Evolutionary conservation across 306 rosid species (phyloP).

Genomic region (Sophora flavescens): DNA sequence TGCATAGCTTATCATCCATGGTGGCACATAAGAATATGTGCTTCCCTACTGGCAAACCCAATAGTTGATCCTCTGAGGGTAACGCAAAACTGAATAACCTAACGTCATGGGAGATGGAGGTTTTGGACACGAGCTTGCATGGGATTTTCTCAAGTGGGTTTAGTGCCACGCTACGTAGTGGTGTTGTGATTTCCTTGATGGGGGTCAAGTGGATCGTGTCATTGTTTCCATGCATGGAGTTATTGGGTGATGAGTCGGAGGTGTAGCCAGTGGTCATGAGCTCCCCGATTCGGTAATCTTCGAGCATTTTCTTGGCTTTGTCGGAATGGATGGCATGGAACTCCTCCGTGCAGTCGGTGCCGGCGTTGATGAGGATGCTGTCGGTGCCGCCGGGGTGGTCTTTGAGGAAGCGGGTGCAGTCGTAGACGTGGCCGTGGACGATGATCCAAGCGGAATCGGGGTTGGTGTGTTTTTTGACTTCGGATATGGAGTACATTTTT

Average conservation of each 20-base stretch:
- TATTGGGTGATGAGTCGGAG: conserved; percentile 71
- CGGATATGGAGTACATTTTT: conserved; percentile 59
- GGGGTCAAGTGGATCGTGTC: conserved; percentile 53
- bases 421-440: conserved; percentile 74
- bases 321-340: conserved; percentile 91
- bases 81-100: conserved; percentile 69
- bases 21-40: conserved; percentile 74
- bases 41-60: conserved; percentile 82
- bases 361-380: conserved; percentile 90
- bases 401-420: conserved; percentile 77
- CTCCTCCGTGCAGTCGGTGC: conserved; percentile 90
- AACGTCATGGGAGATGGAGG: conserved; percentile 68
- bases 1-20: conserved; percentile 71
- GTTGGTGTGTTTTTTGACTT: conserved; percentile 66
- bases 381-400: conserved; percentile 93
- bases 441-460: conserved; percentile 78
- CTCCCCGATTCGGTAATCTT: conserved; percentile 74
- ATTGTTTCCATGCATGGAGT: conserved; percentile 59
- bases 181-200: conserved; percentile 49
- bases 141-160: conserved; percentile 65
- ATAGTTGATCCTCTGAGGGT: conserved; percentile 64
- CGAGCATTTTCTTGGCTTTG: conserved; percentile 82
- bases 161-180: conserved; percentile 52
- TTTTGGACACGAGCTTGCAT: conserved; percentile 67
- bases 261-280: conserved; percentile 57